Conservation (phyloP, 352 stramenopile species). For the Thalassiosira exigua region DNA sequence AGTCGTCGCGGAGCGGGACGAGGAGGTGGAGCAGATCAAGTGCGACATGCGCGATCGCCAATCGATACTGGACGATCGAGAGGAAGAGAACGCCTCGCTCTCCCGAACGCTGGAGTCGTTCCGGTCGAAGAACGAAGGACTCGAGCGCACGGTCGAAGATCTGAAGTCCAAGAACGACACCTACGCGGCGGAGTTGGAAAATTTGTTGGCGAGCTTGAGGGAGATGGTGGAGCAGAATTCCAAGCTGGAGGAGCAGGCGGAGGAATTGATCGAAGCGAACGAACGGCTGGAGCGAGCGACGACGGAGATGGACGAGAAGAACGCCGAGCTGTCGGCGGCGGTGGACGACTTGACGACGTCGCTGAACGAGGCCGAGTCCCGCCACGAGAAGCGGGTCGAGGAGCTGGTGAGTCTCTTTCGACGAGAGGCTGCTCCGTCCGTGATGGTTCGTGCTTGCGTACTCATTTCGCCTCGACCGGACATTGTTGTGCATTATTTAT, state of each 20-base stretch:
- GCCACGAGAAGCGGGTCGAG: too few species aligned
- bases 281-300: not conserved
- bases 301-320: too few species aligned
- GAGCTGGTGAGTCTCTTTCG: too few species aligned
- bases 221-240: slow-evolving; percentile 42
- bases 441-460: too few species aligned
- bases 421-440: too few species aligned
- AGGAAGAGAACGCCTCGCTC: slow-evolving; percentile 20
- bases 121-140: slow-evolving; percentile 22
- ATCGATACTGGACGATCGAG: slow-evolving; percentile 4
- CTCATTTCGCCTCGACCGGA: too few species aligned
- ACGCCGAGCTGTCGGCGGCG: too few species aligned
- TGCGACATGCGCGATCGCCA: slow-evolving; percentile 12
- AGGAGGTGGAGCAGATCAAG: slow-evolving; percentile 23
- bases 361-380: not conserved
- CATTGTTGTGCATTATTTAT: too few species aligned
- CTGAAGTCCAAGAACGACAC: slow-evolving; percentile 27
- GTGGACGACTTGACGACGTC: too few species aligned
- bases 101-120: not conserved
- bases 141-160: slow-evolving; percentile 22
- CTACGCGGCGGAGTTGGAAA: slow-evolving; percentile 34
- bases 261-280: slow-evolving; percentile 24
- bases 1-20: slow-evolving; percentile 17
- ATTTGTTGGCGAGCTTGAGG: slow-evolving; percentile 15
- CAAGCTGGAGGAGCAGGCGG: slow-evolving; percentile 25